These are phyloP conservation scores for Sanghuangporus weigelae DNA, from an alignment of 1,284 basidiomycete genomes.

Conservation along the genomic window DNA sequence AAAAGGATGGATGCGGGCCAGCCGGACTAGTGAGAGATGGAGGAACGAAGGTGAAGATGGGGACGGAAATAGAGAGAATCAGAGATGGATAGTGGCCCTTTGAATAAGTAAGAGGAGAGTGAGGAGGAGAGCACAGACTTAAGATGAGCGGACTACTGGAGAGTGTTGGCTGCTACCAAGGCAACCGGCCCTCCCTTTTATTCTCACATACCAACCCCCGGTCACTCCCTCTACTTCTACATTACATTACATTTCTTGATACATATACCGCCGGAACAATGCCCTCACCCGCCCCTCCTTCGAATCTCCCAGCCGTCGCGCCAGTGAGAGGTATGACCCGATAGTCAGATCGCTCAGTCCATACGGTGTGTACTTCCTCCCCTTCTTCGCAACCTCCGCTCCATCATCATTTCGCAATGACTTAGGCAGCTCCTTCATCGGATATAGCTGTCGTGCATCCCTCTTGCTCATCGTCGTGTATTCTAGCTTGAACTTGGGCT, in stretches of 20 bases:
- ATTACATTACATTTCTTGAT: slow-evolving; percentile 41
- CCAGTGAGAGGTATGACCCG: slow-evolving; percentile 69
- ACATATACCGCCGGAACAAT: slow-evolving; percentile 68
- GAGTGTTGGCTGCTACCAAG: slow-evolving; percentile 51
- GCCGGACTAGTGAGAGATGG: slow-evolving; percentile 14
- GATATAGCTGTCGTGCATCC: slow-evolving; percentile 46
- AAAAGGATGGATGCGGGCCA: slow-evolving; percentile 17
- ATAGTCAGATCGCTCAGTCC: slow-evolving; percentile 73
- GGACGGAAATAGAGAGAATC: slow-evolving; percentile 1
- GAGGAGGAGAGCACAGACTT: background rate
- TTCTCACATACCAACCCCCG: background rate
- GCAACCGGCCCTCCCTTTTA: slow-evolving; percentile 37
- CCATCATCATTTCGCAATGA: slow-evolving; percentile 38
- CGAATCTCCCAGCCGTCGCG: slow-evolving; percentile 50
- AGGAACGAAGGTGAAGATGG: background rate
- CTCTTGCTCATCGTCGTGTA: slow-evolving; percentile 61
- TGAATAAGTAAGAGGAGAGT: background rate
- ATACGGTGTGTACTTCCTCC: slow-evolving; percentile 64
- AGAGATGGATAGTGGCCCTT: background rate
- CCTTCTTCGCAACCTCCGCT: slow-evolving; percentile 22
- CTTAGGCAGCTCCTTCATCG: slow-evolving; percentile 58
- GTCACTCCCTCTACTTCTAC: slow-evolving; percentile 6
- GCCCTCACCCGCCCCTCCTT: slow-evolving; percentile 58
- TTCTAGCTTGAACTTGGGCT: slow-evolving; percentile 70
- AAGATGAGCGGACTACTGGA: background rate